These are phyloP conservation scores for Mucor sp. DNA, from an alignment of 371 early-diverging fungal genomes.

Conservation along the genomic window DNA sequence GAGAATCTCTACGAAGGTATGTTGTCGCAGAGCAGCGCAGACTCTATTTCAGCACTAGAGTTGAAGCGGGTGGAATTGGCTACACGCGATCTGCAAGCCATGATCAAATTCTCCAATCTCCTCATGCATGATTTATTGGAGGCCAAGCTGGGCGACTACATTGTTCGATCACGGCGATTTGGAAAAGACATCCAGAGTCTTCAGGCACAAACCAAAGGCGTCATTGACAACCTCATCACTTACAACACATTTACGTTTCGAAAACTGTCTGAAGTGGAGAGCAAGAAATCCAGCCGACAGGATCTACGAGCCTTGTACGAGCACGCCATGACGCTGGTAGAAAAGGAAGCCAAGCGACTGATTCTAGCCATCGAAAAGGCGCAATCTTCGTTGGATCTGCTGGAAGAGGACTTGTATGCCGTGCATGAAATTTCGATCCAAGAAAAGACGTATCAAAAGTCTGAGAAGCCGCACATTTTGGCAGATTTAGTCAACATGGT, in stretches of 20 bases:
- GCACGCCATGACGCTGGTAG: slow-evolving; percentile 44
- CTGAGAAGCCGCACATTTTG: slow-evolving; percentile 34
- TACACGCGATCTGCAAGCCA: slow-evolving; percentile 45
- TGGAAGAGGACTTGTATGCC: slow-evolving; percentile 43
- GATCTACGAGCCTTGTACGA: slow-evolving; percentile 42
- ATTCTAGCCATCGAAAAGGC: slow-evolving; percentile 43
- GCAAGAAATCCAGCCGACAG: slow-evolving; percentile 32
- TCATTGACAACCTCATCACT: slow-evolving; percentile 47
- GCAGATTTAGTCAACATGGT: slow-evolving; percentile 38
- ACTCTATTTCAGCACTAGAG: slow-evolving; percentile 40
- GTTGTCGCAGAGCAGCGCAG: slow-evolving; percentile 30
- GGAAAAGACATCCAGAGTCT: slow-evolving; percentile 38
- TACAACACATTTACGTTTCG: slow-evolving; percentile 49
- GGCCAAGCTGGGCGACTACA: slow-evolving; percentile 40
- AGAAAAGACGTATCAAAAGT: slow-evolving; percentile 37
- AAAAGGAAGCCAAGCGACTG: slow-evolving; percentile 39
- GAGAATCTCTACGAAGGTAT: slow-evolving; percentile 44
- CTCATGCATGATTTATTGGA: slow-evolving; percentile 32
- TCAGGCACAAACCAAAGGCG: slow-evolving; percentile 24
- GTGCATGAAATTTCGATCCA: slow-evolving; percentile 48
- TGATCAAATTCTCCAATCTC: slow-evolving; percentile 47
- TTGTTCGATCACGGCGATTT: slow-evolving; percentile 35
- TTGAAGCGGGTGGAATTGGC: slow-evolving; percentile 51
- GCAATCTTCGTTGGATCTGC: slow-evolving; percentile 27
- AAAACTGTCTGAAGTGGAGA: slow-evolving; percentile 37